Evolutionary conservation across 202 grass and related monocot species (phyloP).

Genomic region (Schoenoplectus tabernaemontani): DNA sequence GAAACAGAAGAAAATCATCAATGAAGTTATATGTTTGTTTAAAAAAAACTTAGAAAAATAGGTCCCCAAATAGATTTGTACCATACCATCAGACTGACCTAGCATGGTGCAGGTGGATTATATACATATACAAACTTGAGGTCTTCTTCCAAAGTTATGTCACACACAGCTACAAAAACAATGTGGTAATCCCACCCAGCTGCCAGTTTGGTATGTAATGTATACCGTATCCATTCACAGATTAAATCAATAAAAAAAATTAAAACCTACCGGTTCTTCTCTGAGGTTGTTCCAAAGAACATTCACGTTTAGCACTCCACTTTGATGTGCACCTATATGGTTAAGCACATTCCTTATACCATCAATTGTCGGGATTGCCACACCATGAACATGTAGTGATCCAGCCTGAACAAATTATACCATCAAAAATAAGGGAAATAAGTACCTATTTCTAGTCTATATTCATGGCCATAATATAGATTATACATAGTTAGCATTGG

Average conservation of each 20-base stretch:
- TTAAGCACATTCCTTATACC: constrained; percentile 92
- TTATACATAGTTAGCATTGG: not conserved
- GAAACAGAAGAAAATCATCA: constrained; percentile 20
- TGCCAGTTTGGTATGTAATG: not conserved
- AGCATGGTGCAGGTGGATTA: not conserved
- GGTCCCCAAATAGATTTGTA: not conserved
- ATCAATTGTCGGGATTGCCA: constrained; percentile 91
- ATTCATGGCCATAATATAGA: not conserved
- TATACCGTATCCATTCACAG: not conserved
- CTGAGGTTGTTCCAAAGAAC: constrained; percentile 94
- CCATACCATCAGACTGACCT: not conserved
- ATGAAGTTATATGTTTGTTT: not conserved
- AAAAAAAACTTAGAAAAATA: not conserved
- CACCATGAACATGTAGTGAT: constrained; percentile 86
- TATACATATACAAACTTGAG: not conserved
- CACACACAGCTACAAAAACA: not conserved
- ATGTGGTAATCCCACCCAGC: not conserved
- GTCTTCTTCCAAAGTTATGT: not conserved
- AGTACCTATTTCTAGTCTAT: not conserved
- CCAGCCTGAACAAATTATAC: constrained; percentile 51
- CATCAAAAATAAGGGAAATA: constrained; percentile 2
- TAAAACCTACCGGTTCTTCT: constrained; percentile 83
- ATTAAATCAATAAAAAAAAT: constrained; percentile 13
- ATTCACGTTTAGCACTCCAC: constrained; percentile 48
- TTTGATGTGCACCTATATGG: constrained; percentile 78